Base-by-base conservation (phyloP, 2,329 filamentous ascomycete species). In the Aspergillus pseudoterreus region DNA sequence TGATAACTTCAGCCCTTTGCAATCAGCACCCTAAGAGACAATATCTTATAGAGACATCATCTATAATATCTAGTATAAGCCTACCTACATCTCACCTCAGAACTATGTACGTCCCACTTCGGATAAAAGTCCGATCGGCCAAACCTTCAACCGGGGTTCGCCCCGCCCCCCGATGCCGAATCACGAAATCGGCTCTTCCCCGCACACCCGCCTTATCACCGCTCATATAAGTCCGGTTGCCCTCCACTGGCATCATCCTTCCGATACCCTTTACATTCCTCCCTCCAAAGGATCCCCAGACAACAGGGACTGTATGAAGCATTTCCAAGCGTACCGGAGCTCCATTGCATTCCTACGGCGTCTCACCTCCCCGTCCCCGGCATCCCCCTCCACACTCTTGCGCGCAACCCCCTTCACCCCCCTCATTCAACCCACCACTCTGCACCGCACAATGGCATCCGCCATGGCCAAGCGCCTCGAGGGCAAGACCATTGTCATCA, bases 401-500 rank as follows among this genome's bases (percentile, higher is more conserved):
- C 55, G 47, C 30, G 49, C 51, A 22, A 56, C 47, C 48, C 55
- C 53, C n/a, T 59, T 66, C 47, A 47, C 44, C 35, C 47, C 56
- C 35, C 44, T 58, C 2, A n/a, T 59, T 36, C 57, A 64, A 41
- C 54, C 57, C 19, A 47, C 55, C 51, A 60, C 57, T 44, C 36
- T 63, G 17, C 61, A 55, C 64, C 69, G 78, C 63, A 81, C 71
- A 51, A 87, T 86, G 83, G 73, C 80, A 21, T 82, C 89, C 36
- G 84, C 87, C 66, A 84, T 88, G 74, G 81, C 81, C 57, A 87
- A 90, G 71, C 91, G 92, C 76, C 88, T 99, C 54, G 82, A 87
- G 65, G 91, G 91, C 81, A 97, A 97, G 78, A 97, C 91, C 4
- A 79, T 97, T 53, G 74, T 97, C 51, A 82, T 99, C 57, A 97